These are phyloP conservation scores for Isabelozyma rhagii DNA, from an alignment of 805 yeast genomes.

Conservation along the genomic window DNA sequence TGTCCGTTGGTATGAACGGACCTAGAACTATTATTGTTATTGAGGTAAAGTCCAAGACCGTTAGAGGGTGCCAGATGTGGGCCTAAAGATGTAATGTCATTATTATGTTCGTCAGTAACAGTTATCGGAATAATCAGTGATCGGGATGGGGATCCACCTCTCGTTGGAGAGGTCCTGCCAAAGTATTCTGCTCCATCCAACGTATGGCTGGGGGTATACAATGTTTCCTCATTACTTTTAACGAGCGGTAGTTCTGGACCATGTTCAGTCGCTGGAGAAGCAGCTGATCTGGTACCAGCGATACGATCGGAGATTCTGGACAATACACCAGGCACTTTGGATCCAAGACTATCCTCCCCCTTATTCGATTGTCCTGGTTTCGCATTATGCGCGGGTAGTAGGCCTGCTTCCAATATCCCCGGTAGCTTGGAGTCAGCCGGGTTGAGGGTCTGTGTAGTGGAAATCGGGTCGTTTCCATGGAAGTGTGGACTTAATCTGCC, in stretches of 20 bases:
- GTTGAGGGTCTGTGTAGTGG: neutral
- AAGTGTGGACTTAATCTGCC: neutral
- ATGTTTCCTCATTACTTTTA: neutral
- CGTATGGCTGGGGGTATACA: neutral
- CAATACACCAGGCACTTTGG: constrained; percentile 20
- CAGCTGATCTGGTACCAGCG: constrained; percentile 27
- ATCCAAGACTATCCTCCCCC: neutral
- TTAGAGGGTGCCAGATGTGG: neutral
- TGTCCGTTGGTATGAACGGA: neutral
- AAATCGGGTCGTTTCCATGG: neutral
- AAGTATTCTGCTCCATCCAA: neutral
- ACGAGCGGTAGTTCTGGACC: neutral
- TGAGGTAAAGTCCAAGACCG: neutral
- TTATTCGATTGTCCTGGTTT: neutral
- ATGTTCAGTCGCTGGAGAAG: neutral
- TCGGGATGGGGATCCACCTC: neutral
- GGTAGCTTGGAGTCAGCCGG: constrained; percentile 1
- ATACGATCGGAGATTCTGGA: constrained; percentile 32
- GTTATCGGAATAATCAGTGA: neutral
- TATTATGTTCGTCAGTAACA: constrained; percentile 1
- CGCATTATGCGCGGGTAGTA: constrained; percentile 4
- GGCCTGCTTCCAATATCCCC: constrained; percentile 17
- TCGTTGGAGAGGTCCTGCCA: neutral
- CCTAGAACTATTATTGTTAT: neutral
- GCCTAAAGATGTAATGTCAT: neutral